Evolutionary conservation across 192 early-diverging fungal genomes (phyloP), one percentile per base, ranked within the genome.

Genomic region (Umbelopsis isabellina): DNA sequence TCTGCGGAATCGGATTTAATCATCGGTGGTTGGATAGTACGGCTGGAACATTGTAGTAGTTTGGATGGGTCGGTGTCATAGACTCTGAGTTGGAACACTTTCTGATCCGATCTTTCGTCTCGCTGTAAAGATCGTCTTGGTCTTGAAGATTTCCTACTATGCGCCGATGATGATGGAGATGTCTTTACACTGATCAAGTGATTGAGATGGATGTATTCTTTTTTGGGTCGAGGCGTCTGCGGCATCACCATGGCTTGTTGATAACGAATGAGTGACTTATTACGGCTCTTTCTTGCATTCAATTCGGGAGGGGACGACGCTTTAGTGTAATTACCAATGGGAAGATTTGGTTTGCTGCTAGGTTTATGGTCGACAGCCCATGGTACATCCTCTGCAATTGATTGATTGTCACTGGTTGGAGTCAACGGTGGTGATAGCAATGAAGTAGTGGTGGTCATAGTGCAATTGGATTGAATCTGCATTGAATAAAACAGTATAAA

Each of bases 11-110:
- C 25, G 11, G 30, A 61, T 33, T 61, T 61, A 13, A 61, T 25
- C 33, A 61, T 35, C 55, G 55, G 55, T 33, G 55, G 55, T 61
- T 61, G 55, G 55, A 61, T 61, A 35, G 18, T 15, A 16, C 55
- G 30, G 55, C 55, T 61, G 15, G 55, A 61, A 61, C 25, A 61
- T 37, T 61, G 12, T 16, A 61, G 55, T 61, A 61, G 55, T 16
- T 61, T 25, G 25, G 55, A 61, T 8, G 55, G 55, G 33, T 30
- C 33, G 55, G 55, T 61, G 55, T 61, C 55, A 61, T 61, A 61
- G 55, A 61, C 55, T 61, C 55, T 61, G 55, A 61, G 55, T 61
- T 61, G 55, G 33, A 61, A 61, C 27, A 61, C 33, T 30, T 35
- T 61, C 27, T 61, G 55, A 61, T 61, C 55, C 55, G 55, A 22